These are phyloP conservation scores for Pleurotus giganteus DNA, from an alignment of 768 basidiomycete species.

Conservation along the genomic window DNA sequence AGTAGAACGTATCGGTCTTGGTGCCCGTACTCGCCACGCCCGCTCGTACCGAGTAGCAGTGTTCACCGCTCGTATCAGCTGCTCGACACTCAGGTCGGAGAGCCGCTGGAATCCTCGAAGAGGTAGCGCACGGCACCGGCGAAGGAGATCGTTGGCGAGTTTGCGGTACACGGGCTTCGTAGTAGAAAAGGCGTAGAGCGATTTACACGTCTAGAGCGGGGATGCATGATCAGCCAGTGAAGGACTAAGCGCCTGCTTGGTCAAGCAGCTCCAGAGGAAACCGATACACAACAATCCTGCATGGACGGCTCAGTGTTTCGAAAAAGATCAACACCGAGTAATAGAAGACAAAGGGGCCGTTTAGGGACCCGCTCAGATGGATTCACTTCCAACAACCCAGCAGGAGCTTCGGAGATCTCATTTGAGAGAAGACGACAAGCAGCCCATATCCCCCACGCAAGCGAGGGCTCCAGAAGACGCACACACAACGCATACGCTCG, in stretches of 20 bases:
- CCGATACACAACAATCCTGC: neutral
- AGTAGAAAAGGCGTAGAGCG: constrained; percentile 56
- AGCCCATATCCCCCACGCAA: no score
- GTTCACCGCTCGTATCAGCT: constrained; percentile 61
- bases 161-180: constrained; percentile 69
- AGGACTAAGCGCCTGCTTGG: neutral
- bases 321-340: neutral
- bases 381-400: neutral
- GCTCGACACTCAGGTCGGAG: constrained; percentile 59
- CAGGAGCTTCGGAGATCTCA: no score
- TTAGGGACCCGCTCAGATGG: neutral
- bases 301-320: neutral
- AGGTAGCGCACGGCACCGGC: constrained; percentile 66
- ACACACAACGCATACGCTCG: no score
- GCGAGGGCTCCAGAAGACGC: no score
- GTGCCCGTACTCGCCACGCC: constrained; percentile 60
- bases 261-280: neutral
- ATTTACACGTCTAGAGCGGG: constrained; percentile 55
- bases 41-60: constrained; percentile 60
- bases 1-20: constrained; percentile 42
- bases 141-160: constrained; percentile 59
- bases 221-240: neutral
- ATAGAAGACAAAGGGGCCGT: neutral
- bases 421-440: no score
- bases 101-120: constrained; percentile 69